Base-by-base conservation (phyloP, 108 stramenopile species). In the Chaetoceros tenuissimus region DNA sequence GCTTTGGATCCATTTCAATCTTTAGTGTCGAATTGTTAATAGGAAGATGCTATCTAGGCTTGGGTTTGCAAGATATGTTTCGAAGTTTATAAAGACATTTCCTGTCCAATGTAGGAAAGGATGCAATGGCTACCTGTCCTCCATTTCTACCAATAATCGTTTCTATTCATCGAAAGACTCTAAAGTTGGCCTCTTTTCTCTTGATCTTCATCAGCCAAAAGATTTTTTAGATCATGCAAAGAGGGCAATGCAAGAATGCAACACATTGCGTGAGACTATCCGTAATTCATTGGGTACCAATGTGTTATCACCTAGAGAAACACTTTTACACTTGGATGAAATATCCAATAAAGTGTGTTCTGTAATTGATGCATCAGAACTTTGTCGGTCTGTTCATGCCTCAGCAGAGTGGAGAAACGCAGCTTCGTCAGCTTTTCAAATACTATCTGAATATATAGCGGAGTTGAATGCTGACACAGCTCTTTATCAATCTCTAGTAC, bases 361-460 rank as follows among this genome's bases (percentile, higher is more conserved):
- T 58, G 94, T 95, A 48, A 95, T 97, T 55, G 97, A 97, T 68
- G 94, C 97, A 2, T 91, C 94, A 17, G 97, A 97, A 59, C 55
- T 97, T 1, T 89, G 89, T 61, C 85, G 95, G 8, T 92, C 80
- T 19, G 89, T 82, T 0, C 97, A 97, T 68, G 74, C 81, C 17
- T 63, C 57, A 48, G 55, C 72, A 1, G 62, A 62, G 48, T 94
- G 89, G 83, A 58, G 96, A 24, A 55, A 79, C 1, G 77, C 73
- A 1, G 95, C 97, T 18, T 59, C 81, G 21, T 65, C 74, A 23
- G 84, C 93, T 17, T 96, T 96, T 59, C 59, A 60, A 25, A 29
- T 74, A 5, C 51, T 97, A 18, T 76, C 83, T 44, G 85, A 82
- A 24, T 96, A 92, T 68, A 95, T 96, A 64, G 89, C 73, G 18